Conservation (phyloP, 441 rosid species). For the Populus hybrid region DNA sequence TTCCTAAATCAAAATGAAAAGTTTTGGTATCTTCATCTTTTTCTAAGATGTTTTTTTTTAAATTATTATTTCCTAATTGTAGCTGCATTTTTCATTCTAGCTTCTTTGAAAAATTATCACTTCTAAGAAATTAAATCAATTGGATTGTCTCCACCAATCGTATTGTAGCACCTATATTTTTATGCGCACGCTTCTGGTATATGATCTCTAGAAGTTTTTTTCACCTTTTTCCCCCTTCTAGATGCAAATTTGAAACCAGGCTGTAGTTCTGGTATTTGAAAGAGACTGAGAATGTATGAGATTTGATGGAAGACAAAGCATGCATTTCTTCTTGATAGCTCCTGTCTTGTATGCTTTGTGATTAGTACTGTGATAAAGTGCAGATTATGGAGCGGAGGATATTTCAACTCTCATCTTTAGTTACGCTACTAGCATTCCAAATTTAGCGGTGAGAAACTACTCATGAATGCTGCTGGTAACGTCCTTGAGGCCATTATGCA, state of each 20-base stretch:
- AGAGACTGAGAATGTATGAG: not conserved
- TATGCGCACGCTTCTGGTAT: too few species aligned
- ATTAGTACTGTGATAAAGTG: conserved; percentile 26
- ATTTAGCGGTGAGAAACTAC: conserved; percentile 79
- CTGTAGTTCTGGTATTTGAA: not conserved
- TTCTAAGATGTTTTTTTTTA: not conserved
- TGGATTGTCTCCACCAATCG: not conserved
- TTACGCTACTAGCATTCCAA: conserved; percentile 56
- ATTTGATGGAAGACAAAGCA: conserved; percentile 6
- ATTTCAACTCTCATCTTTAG: conserved; percentile 54
- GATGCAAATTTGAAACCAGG: not conserved
- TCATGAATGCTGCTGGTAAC: conserved; percentile 43
- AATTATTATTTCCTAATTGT: not conserved
- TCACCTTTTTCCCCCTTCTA: not conserved
- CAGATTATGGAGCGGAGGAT: conserved; percentile 47
- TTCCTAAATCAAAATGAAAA: not conserved
- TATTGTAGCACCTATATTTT: not conserved
- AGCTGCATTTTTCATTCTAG: not conserved
- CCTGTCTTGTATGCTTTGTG: conserved; percentile 13
- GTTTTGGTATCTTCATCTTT: not conserved
- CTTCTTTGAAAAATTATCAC: not conserved
- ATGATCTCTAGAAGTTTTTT: not conserved
- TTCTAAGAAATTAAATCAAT: not conserved
- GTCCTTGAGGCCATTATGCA: conserved; percentile 30
- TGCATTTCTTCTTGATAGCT: conserved; percentile 9